Conservation (phyloP, 2,329 filamentous ascomycete genomes). For the Xylaria sp. region DNA sequence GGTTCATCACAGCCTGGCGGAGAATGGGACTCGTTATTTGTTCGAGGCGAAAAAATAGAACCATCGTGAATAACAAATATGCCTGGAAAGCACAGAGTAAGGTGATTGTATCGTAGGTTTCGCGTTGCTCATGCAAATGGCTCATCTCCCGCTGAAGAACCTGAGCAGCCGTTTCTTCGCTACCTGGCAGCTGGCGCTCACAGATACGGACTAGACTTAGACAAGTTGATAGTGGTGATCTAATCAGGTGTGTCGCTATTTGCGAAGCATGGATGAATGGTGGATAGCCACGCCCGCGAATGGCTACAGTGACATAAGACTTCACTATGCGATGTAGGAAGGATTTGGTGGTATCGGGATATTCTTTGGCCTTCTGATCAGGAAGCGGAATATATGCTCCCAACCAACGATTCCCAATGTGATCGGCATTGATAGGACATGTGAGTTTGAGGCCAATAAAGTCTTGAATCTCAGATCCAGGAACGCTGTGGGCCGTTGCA, state of each 20-base stretch:
- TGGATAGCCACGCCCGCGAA: slow-evolving; percentile 52
- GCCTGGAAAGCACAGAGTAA: slow-evolving; percentile 61
- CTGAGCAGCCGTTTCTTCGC: slow-evolving; percentile 46
- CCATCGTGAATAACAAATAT: slow-evolving; percentile 63
- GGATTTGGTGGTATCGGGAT: slow-evolving; percentile 50
- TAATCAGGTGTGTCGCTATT: slow-evolving; percentile 39
- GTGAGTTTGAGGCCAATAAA: slow-evolving; percentile 53
- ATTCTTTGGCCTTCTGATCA: slow-evolving; percentile 56
- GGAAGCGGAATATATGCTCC: slow-evolving; percentile 58
- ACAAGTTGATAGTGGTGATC: slow-evolving; percentile 54
- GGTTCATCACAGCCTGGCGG: slow-evolving; percentile 58
- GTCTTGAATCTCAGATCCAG: slow-evolving; percentile 41
- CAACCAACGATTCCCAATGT: slow-evolving; percentile 61
- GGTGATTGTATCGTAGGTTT: slow-evolving; percentile 45
- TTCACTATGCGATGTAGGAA: slow-evolving; percentile 57
- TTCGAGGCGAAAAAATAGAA: slow-evolving; percentile 56
- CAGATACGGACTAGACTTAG: slow-evolving; percentile 55
- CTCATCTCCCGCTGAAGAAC: slow-evolving; percentile 57
- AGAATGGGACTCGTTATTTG: slow-evolving; percentile 47
- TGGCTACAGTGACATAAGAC: slow-evolving; percentile 54
- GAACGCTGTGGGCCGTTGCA: not conserved
- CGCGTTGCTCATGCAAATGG: slow-evolving; percentile 49
- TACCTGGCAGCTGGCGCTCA: slow-evolving; percentile 50
- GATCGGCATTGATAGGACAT: slow-evolving; percentile 59
- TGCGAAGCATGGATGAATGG: slow-evolving; percentile 59